Base-by-base conservation (phyloP, 768 basidiomycete species). In the Kwoniella europaea region DNA sequence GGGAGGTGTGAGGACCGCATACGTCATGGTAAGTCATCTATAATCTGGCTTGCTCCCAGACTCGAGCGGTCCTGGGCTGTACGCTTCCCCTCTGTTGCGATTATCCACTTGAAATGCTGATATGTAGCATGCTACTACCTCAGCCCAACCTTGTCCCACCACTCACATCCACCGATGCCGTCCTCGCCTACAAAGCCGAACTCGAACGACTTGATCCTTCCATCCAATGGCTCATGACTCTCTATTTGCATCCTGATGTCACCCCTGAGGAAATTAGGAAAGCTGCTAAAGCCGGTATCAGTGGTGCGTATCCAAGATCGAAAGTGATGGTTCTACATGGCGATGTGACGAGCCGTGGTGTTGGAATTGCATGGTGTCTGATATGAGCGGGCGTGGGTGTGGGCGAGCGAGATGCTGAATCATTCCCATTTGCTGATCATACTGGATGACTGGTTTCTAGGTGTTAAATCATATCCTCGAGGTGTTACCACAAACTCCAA, bases 401-500 rank as follows among this genome's bases (percentile, higher is more conserved):
- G 35, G 35, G 6, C 4, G 22, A 41, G 50, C 52, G 22, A 15
- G 68, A 54, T 67, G 53, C 35, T 41, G 27, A 20, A 46, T 70
- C 55, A 46, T 24, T 22, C 55, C 16, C 43, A 42, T 35, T 46
- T 16, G 57, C 57, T 67, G 43, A 67, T 56, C n/a, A 18, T 13
- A 18, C 24, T 41, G 56, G 13, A 42, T 46, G 12, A 10, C 27
- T 41, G 13, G 18, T n/a, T 58, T 43, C 20, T 61, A 87, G 88
- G 96, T 52, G 93, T 99, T 76, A 98, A 99, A 84, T 94, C 92
- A 16, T 99, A 99, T 83, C 97, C 97, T 59, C 88, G 92, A 71
- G 97, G 97, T 10, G 96, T 99, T 3, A 99, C 97, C 24, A 99
- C 97, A 44, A 96, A 98, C 83, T 95, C 93, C 13, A 93, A 94